These are phyloP conservation scores for Fusarium coffeatum DNA, from an alignment of 2,329 filamentous ascomycete species.

Conservation along the genomic window DNA sequence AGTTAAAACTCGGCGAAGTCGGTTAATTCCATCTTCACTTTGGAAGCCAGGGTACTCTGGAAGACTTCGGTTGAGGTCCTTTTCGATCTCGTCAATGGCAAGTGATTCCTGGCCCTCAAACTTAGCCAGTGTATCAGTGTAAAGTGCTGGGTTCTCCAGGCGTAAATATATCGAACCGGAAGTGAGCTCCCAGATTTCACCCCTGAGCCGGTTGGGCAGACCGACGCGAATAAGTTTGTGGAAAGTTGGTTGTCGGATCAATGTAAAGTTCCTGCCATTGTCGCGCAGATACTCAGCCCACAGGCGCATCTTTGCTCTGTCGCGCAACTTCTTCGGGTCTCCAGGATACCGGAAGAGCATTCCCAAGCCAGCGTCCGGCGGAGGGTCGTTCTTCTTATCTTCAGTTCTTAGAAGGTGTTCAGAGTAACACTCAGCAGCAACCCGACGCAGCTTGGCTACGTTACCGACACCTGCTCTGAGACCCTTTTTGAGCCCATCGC, in stretches of 20 bases:
- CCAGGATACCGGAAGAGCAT: conserved; percentile 95
- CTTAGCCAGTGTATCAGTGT: conserved; percentile 84
- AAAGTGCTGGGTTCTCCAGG: conserved; percentile 85
- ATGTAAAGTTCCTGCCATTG: conserved; percentile 90
- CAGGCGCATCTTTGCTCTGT: conserved; percentile 95
- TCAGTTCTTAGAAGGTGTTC: conserved; percentile 79
- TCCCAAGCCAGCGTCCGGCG: conserved; percentile 91
- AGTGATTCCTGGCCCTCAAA: conserved; percentile 88
- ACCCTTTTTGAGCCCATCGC: conserved; percentile 92
- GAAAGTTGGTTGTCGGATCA: conserved; percentile 95
- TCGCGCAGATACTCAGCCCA: conserved; percentile 98
- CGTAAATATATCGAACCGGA: conserved; percentile 91
- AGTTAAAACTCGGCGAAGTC: conserved; percentile 88
- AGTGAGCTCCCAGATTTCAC: conserved; percentile 95
- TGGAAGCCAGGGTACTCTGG: conserved; percentile 98
- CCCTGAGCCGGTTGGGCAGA: conserved; percentile 89
- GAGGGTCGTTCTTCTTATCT: conserved; percentile 66
- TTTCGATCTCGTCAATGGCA: conserved; percentile 98
- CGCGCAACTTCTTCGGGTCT: conserved; percentile 91
- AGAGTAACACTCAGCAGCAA: conserved; percentile 89
- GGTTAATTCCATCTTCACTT: conserved; percentile 91
- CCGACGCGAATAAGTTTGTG: conserved; percentile 97
- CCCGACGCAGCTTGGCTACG: conserved; percentile 83
- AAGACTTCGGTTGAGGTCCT: conserved; percentile 94
- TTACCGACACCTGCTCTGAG: conserved; percentile 88